Conservation (phyloP, 192 early-diverging fungal genomes). For the Coemansia sp. region DNA sequence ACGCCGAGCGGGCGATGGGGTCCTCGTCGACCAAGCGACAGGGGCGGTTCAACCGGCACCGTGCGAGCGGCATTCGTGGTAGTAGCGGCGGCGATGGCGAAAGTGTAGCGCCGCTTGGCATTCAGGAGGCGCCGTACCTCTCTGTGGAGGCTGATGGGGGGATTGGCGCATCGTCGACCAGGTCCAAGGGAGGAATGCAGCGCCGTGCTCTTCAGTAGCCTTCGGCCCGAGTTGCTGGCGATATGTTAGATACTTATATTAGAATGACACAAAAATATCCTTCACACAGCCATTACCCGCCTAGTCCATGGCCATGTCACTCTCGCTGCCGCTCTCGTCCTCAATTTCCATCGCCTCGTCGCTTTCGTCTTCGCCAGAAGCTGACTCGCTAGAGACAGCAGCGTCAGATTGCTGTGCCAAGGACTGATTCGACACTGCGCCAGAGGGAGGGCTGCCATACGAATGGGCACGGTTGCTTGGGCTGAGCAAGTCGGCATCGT, state of each 20-base stretch:
- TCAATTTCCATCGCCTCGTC: conserved; percentile 52
- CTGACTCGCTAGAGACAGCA: conserved; percentile 5
- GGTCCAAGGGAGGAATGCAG: conserved; percentile 17
- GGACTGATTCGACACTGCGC: conserved; percentile 1
- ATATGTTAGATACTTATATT: neutral
- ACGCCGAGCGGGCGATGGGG: conserved; percentile 40
- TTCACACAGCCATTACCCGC: no score
- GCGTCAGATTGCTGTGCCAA: neutral
- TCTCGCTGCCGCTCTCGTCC: conserved; percentile 15
- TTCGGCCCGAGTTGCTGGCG: neutral
- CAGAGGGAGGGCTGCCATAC: neutral
- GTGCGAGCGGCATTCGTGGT: neutral
- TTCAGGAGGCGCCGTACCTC: conserved; percentile 45
- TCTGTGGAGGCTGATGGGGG: conserved; percentile 39
- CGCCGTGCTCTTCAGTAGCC: conserved; percentile 26
- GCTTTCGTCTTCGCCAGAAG: conserved; percentile 20
- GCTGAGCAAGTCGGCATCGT: neutral
- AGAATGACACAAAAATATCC: neutral
- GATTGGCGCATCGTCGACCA: conserved; percentile 30
- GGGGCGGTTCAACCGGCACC: neutral
- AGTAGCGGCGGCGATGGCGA: neutral
- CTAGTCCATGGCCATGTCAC: conserved; percentile 47
- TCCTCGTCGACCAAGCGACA: neutral
- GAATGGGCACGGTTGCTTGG: neutral
- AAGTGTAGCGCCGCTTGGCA: conserved; percentile 12